Base-by-base conservation (phyloP, 2,329 filamentous ascomycete genomes). In the Trichoderma simmonsii region DNA sequence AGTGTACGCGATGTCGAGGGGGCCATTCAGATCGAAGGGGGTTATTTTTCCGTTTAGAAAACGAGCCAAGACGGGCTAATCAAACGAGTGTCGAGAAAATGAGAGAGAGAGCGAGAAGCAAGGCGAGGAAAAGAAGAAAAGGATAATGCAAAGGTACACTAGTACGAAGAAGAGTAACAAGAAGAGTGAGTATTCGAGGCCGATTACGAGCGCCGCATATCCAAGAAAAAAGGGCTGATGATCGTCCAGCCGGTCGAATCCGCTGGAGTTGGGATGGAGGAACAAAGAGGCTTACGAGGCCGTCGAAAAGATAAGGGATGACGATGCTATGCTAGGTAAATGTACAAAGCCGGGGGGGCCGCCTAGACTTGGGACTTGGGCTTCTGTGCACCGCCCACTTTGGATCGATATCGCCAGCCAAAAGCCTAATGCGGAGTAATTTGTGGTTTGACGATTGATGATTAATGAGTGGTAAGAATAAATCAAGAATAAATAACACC, bases 21-120 rank as follows among this genome's bases (percentile, higher is more conserved):
- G 71, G 71, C 71, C 71, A 72, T 72, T 30, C 71, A 70, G 64
- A 39, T 64, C 32, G 60, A 63, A 59, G 65, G 57, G 28, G 57
- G 9, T 15, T 34, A 21, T 7, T 34, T 60, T 11, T 34, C 18
- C 57, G 57, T 60, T 30, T n/a, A 32, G 56, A 28, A 60, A 60
- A 18, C 18, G 21, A 30, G 30, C 67, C 30, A 34, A 56, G 34
- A 51, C 51, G 36, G 64, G 63, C 36, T 56, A 59, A 32, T 54
- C 30, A 72, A 72, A 72, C 70, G 64, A 70, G 43, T n/a, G 65
- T 72, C 56, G 57, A 72, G 70, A 60, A 21, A 68, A 62, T 43
- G 34, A 59, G 57, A 69, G 32, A 48, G 39, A 43, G 39, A 43
- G 15, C 2, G 14, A 34, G 8, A 21, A 57, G 30, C 6, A 26